phyloP scores from a whole-genome alignment of 306 rosid genomes.

The Prunus mume region DNA sequence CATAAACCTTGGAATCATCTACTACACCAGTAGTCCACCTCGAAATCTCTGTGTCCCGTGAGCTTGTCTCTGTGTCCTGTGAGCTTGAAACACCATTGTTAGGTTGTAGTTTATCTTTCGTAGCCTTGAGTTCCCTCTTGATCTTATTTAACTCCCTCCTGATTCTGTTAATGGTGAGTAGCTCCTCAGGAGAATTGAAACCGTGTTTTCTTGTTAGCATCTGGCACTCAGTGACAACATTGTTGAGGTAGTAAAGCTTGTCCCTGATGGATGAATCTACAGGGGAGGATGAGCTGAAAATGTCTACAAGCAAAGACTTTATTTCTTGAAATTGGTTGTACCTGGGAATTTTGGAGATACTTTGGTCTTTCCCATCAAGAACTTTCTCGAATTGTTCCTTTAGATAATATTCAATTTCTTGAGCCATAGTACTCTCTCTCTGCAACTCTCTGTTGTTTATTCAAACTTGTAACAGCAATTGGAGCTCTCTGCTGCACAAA shows the following conservation, averaged over 20 bases:
- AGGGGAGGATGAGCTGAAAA: neutral
- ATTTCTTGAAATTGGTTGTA: conserved; percentile 4
- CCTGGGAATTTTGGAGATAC: conserved; percentile 1
- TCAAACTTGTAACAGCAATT: neutral
- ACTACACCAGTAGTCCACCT: neutral
- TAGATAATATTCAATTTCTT: conserved; percentile 12
- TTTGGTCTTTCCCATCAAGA: neutral
- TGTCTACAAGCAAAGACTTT: neutral
- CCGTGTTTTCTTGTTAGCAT: neutral
- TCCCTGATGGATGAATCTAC: conserved; percentile 6
- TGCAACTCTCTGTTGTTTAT: neutral
- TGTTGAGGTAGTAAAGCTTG: conserved; percentile 9
- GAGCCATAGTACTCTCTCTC: conserved; percentile 1
- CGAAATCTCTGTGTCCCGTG: neutral
- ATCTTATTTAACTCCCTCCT: neutral
- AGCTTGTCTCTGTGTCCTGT: neutral
- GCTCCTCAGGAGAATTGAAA: neutral
- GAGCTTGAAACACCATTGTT: neutral
- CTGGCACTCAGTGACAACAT: conserved; percentile 10
- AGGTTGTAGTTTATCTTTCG: neutral
- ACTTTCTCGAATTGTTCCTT: neutral
- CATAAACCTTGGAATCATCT: conserved; percentile 10
- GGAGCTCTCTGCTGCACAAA: neutral
- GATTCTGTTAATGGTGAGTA: neutral
- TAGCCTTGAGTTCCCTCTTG: neutral